Base-by-base conservation (phyloP, 495 filamentous ascomycete species). In the Penicillium lividum region DNA sequence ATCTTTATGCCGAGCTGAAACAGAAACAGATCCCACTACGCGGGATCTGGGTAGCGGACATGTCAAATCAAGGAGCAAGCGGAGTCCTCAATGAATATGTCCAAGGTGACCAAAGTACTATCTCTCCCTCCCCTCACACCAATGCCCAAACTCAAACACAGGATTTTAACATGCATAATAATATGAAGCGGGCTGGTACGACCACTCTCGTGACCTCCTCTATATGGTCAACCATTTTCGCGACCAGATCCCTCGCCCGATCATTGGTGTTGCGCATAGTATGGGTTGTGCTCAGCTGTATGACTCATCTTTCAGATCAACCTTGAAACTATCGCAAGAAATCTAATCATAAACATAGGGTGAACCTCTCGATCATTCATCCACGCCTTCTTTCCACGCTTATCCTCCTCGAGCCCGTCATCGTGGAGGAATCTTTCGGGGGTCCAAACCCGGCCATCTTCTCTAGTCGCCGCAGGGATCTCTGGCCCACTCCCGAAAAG, bases 211-310 rank as follows among this genome's bases (percentile, higher is more conserved):
- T 40, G 91, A 96, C 73, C 77, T 95, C 1, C 76, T 91, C 13
- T 80, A 87, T 62, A 81, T 93, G 76, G 73, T 90, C 67, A 93
- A 93, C 72, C 77, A 78, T 38, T 90, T 93, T 71, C 86, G 87
- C 18, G 65, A 73, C 3, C 63, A 86, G 50, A 91, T 95, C 84
- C 83, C 86, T 4, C 84, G 87, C 5, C 91, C 91, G 2, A 67
- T 94, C 8, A 72, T 93, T 54, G 91, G 90, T 16, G 67, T 96
- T 1, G 91, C 85, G 15, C 91, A 96, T 74, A 90, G 86, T 64
- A 88, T 90, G 80, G 91, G 91, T 61, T 87, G 77, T 53, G 79
- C 79, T 57, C 78, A 85, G 50, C 76, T 91, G 60, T 73, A 34
- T 16, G 68, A 56, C 5, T 15, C 8, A 1, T 27, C 18, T 10